Base-by-base conservation (phyloP, 306 rosid genomes). In the Lagenaria siceraria region DNA sequence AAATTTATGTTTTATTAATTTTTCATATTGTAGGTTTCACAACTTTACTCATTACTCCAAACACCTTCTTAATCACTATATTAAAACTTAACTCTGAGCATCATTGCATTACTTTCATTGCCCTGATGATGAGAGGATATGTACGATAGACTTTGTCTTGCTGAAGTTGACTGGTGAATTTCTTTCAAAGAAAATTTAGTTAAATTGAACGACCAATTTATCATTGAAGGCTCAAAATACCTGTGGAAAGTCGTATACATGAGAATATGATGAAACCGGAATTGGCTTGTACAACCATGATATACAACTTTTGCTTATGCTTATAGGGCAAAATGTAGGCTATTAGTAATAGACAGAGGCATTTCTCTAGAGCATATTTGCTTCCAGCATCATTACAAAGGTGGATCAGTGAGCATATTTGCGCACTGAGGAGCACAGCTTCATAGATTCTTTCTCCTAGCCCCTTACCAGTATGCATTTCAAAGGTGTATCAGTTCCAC, bases 401-500 rank as follows among this genome's bases (percentile, higher is more conserved):
- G n/a, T n/a, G n/a, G n/a, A n/a, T n/a, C n/a, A n/a, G n/a, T 17
- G 11, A 51, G 2, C 61, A 31, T 9, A 10, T 52, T 31, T 18
- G n/a, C 15, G 31, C 51, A 24, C 36, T 10, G 25, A 72, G 19
- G 25, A 29, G 77, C 29, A 2, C 46, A 52, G 33, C 62, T 73
- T 31, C 6, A 59, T 1, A 9, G 40, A 52, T 51, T 73, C 22
- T 52, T 27, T 51, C 25, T 49, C 35, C 76, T 71, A 59, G 76
- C 58, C 77, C 60, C 17, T 72, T 72, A 7, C 8, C 25, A 25
- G 60, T 29, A 15, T 18, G 36, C 59, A 43, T n/a, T 71, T 49
- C 76, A 8, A 18, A 51, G 40, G 54, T 73, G 56, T 73, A 51
- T 2, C 48, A 31, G 56, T 80, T 58, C 75, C 15, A 77, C 85